Conservation (phyloP, 1,139 yeast species). For the Zygosaccharomyces sapae region DNA sequence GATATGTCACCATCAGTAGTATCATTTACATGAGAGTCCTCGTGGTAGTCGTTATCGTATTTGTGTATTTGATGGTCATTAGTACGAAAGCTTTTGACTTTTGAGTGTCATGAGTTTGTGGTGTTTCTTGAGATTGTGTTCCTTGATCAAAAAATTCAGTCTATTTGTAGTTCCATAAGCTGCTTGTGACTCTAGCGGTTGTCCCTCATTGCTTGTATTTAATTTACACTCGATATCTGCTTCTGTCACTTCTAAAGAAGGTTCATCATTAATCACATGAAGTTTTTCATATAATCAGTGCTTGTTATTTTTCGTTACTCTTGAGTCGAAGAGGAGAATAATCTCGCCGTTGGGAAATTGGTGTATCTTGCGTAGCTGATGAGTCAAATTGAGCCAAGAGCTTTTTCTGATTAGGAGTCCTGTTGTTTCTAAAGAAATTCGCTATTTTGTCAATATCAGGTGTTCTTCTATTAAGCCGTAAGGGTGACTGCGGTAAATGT, state of each 20-base stretch:
- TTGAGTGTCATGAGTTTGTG: not conserved
- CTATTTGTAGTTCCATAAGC: not conserved
- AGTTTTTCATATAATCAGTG: not conserved
- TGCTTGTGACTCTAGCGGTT: not conserved
- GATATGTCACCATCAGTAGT: slow-evolving; percentile 18
- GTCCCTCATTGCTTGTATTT: not conserved
- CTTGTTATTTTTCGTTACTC: slow-evolving; percentile 5
- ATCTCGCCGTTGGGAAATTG: slow-evolving; percentile 14
- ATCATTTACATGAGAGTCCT: slow-evolving; percentile 16
- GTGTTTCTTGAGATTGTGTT: not conserved
- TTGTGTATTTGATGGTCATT: not conserved
- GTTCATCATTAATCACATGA: slow-evolving; percentile 9
- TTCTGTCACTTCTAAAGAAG: slow-evolving; percentile 21
- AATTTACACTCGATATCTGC: not conserved
- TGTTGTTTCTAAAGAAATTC: slow-evolving; percentile 22
- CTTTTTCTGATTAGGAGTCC: slow-evolving; percentile 17
- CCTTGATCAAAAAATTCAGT: not conserved
- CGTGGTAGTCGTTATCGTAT: not conserved
- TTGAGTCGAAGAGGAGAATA: not conserved
- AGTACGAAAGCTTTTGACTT: not conserved
- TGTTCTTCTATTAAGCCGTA: slow-evolving; percentile 22
- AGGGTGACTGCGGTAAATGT: slow-evolving; percentile 1
- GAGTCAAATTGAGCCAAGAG: slow-evolving; percentile 15
- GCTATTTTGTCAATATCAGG: slow-evolving; percentile 31
- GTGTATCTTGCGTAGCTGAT: slow-evolving; percentile 23